Evolutionary conservation across 805 yeast species (phyloP), one percentile per base, ranked within the genome.

Genomic region (Nematodospora valgi): DNA sequence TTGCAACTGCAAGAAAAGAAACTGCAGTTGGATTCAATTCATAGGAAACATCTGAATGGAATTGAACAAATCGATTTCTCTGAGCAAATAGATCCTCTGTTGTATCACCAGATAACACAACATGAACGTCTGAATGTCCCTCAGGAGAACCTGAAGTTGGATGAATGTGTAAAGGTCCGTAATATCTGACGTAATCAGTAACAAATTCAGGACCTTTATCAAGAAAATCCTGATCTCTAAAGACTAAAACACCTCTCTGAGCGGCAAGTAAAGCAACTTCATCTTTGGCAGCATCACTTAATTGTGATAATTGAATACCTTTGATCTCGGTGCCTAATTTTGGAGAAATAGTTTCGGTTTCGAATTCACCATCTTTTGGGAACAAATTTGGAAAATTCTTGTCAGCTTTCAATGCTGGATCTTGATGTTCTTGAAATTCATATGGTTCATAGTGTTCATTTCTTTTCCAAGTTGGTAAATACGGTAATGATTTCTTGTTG

Each of bases 201-300:
- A 54, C 52, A 37, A 48, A 60, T 19, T 47, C 41, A 7, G 68
- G 68, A 2, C 64, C 64, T 18, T 59, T 51, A 15, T 40, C 33
- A 30, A 73, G 68, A 40, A 82, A 70, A 52, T 82, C 86, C 55
- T 81, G 86, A 45, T 76, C 69, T 49, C 82, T 70, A 51, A 80
- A 78, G 2, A 78, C 74, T 16, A 77, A 77, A 30, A 82, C 80
- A 50, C 85, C 87, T 50, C 82, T 64, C 49, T 78, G 77, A 14
- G 83, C 87, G 33, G 76, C 78, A 22, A 71, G 64, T 18, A 78
- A 62, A 1, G 89, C 87, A 40, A 83, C 64, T 46, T 82, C 89
- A 46, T 82, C 77, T 49, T 77, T 79, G 20, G 72, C 86, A 14
- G 59, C 59, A 32, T 68, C 70, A 37, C 62, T 53, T 43, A 82